Evolutionary conservation across 441 rosid genomes (phyloP).

Genomic region (Corymbia citriodora): DNA sequence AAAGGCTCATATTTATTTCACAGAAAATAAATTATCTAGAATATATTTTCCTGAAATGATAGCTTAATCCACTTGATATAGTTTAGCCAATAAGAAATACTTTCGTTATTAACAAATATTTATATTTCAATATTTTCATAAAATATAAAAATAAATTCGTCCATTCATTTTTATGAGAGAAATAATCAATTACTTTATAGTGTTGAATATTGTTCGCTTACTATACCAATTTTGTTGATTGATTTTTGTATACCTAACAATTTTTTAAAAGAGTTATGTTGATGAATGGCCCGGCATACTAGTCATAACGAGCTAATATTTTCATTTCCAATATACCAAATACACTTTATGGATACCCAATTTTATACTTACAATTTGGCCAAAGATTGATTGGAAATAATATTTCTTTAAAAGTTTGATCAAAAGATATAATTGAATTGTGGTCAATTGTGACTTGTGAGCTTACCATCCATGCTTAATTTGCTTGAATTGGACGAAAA

Average conservation of each 20-base stretch:
- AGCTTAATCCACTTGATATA: too few relatives aligned
- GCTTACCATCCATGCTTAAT: background rate
- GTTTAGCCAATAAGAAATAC: too few relatives aligned
- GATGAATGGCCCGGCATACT: background rate
- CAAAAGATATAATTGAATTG: background rate
- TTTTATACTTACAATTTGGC: background rate
- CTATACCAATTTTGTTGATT: fast-evolving
- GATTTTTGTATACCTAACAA: background rate
- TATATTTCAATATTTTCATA: too few relatives aligned
- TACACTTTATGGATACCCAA: background rate
- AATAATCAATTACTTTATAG: too few relatives aligned
- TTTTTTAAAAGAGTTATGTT: background rate
- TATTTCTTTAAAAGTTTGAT: background rate
- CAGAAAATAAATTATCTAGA: too few relatives aligned
- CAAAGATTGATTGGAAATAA: background rate
- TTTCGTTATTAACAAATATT: too few relatives aligned
- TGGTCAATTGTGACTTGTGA: background rate
- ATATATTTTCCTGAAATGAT: too few relatives aligned
- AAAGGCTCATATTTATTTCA: too few relatives aligned
- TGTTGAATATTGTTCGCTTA: background rate
- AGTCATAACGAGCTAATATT: background rate
- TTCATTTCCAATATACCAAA: background rate
- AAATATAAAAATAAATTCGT: too few relatives aligned
- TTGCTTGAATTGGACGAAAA: background rate
- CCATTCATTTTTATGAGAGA: too few relatives aligned